A percentile compares a stretch with the other conserved stretches of the same genome.
Evolutionary conservation across 345 rosid genomes (phyloP).

Genomic region (Pistacia atlantica): DNA sequence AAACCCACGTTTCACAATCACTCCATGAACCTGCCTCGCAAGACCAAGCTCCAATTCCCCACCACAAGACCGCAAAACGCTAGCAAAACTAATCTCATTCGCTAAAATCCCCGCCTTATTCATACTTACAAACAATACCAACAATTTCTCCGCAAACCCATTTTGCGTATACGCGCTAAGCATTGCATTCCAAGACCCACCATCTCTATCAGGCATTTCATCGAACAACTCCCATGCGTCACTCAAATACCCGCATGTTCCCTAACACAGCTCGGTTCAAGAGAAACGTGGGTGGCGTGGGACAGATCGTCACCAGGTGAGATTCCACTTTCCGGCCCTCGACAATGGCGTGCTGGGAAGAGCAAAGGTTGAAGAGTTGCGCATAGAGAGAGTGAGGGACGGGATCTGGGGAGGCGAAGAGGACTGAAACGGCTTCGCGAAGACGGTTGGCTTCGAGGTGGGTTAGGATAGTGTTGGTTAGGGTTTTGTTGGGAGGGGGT

Average conservation of each 20-base stretch:
- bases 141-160: slow-evolving; percentile 34
- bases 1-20: slow-evolving; percentile 54
- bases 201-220: slow-evolving; percentile 85
- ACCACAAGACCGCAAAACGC: slow-evolving; percentile 59
- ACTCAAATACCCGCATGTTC: slow-evolving; percentile 47
- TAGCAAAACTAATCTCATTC: slow-evolving; percentile 61
- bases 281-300: slow-evolving; percentile 54
- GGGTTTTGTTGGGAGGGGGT: slow-evolving; percentile 25
- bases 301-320: slow-evolving; percentile 54
- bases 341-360: slow-evolving; percentile 43
- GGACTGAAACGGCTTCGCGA: slow-evolving; percentile 55
- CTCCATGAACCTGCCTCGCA: slow-evolving; percentile 65
- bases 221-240: slow-evolving; percentile 78
- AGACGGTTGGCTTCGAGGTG: slow-evolving; percentile 50
- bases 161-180: slow-evolving; percentile 55
- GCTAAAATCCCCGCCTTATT: slow-evolving; percentile 44
- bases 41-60: slow-evolving; percentile 41
- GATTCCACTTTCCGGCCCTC: slow-evolving; percentile 80
- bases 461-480: slow-evolving; percentile 34
- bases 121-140: slow-evolving; percentile 59
- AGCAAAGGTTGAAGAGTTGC: slow-evolving; percentile 61
- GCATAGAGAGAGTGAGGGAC: slow-evolving; percentile 57
- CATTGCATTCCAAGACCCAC: slow-evolving; percentile 93
- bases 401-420: slow-evolving; percentile 59
- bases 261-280: slow-evolving; percentile 73